phyloP scores from a whole-genome alignment of 352 stramenopile species.

The Pythium sukuiense region DNA sequence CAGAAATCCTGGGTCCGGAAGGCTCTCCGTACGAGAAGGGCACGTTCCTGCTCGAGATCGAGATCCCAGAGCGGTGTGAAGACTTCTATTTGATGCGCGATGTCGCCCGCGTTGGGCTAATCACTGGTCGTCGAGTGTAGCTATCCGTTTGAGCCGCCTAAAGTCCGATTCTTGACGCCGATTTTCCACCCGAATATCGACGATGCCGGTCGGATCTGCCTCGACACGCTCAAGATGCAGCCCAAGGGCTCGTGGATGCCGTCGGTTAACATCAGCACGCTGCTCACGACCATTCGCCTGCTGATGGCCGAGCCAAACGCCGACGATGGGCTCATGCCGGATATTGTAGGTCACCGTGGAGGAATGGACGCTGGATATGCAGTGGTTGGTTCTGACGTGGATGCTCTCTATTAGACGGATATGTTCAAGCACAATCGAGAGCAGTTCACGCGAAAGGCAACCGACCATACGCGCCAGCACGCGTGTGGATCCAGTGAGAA shows the following conservation, averaged over 20 bases:
- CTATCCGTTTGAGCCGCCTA: conserved; percentile 83
- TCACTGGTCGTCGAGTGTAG: conserved; percentile 27
- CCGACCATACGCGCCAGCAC: conserved; percentile 58
- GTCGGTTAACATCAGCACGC: conserved; percentile 90
- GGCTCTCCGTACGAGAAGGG: conserved; percentile 81
- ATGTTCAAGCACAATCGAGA: conserved; percentile 79
- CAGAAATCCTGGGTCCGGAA: conserved; percentile 82
- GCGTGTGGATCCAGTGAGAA: conserved; percentile 25
- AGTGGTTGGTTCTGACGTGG: background rate
- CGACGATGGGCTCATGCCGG: conserved; percentile 89
- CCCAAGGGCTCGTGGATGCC: conserved; percentile 90
- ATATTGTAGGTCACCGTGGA: conserved; percentile 56
- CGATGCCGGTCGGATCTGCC: conserved; percentile 85
- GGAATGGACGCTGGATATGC: background rate
- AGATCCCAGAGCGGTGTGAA: conserved; percentile 61
- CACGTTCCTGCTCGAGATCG: conserved; percentile 71
- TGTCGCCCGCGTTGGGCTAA: background rate
- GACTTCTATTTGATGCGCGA: no score
- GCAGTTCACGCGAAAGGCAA: conserved; percentile 65
- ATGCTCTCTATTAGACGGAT: conserved; percentile 44
- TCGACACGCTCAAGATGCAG: conserved; percentile 92
- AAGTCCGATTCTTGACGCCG: conserved; percentile 73
- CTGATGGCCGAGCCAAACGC: conserved; percentile 91
- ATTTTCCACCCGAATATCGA: conserved; percentile 90
- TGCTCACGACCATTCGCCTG: conserved; percentile 89